phyloP scores from a whole-genome alignment of 164 flowering plant species.

The Magnolia officinalis region DNA sequence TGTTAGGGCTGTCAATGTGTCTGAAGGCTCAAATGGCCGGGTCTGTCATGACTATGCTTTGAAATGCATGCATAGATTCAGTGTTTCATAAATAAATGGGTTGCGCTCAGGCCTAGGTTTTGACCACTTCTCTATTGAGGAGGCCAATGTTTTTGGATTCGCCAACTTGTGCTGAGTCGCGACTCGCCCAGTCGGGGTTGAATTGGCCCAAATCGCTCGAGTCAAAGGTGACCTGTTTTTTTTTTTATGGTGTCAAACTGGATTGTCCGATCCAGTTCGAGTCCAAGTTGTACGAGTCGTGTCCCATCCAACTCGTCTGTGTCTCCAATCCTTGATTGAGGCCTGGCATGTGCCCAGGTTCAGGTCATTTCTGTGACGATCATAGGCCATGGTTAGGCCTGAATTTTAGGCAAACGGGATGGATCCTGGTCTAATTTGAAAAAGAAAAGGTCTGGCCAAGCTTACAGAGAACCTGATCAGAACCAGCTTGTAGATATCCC shows the following conservation, averaged over 20 bases:
- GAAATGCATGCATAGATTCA: background rate
- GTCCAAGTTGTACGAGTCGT: no score
- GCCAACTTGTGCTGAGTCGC: background rate
- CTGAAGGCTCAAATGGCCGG: background rate
- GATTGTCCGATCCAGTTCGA: no score
- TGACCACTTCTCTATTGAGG: background rate
- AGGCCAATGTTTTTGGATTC: background rate
- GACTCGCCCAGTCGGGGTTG: background rate
- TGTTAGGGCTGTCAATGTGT: background rate
- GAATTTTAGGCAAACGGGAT: no score
- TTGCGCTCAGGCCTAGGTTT: background rate
- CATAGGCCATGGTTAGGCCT: no score
- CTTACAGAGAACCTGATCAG: no score
- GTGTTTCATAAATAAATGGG: background rate
- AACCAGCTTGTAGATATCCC: no score
- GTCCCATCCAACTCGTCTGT: no score
- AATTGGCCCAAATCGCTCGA: background rate
- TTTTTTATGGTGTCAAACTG: background rate
- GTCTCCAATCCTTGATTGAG: no score
- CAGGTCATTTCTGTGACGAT: no score
- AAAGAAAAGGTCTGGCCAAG: no score
- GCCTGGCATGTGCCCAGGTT: no score
- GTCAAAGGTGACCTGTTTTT: background rate
- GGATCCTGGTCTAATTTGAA: no score
- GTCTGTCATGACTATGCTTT: background rate